Conservation (phyloP, 139 green algal genomes). For the Parachlorella kessleri region DNA sequence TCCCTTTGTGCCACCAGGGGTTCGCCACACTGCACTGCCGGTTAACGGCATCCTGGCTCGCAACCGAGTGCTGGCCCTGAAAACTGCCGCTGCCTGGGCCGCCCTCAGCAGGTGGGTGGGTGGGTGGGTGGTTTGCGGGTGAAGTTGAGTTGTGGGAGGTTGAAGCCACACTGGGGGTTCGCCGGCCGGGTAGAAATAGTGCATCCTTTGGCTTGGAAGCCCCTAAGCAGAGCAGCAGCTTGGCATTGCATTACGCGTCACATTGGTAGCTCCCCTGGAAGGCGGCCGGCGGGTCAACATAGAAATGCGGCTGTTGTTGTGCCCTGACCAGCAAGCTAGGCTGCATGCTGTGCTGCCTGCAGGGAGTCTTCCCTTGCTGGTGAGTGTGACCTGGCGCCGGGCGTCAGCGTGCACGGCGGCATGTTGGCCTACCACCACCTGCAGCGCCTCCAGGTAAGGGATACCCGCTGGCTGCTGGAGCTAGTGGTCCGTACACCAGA, state of each 20-base stretch:
- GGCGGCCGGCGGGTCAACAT: background rate
- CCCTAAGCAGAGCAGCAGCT: no score
- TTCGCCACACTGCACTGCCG: slow-evolving; percentile 24
- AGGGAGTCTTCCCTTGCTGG: background rate
- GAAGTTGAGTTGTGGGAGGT: background rate
- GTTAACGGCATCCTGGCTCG: slow-evolving; percentile 22
- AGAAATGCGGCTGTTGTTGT: background rate
- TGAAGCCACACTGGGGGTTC: background rate
- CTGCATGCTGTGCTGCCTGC: background rate
- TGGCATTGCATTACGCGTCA: no score
- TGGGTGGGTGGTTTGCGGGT: background rate
- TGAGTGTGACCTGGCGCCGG: background rate
- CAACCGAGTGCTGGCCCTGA: slow-evolving; percentile 9
- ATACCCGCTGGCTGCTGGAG: background rate
- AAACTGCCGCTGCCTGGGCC: background rate
- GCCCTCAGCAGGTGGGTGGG: slow-evolving; percentile 9
- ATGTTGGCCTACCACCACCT: background rate
- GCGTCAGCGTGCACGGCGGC: slow-evolving; percentile 5
- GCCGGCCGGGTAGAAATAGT: background rate
- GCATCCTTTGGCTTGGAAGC: no score
- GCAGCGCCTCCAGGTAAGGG: background rate
- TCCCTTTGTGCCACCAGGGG: slow-evolving; percentile 27
- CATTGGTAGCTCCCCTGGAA: background rate
- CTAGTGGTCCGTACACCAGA: background rate
- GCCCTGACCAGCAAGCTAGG: background rate